Base-by-base conservation (phyloP, 2,329 filamentous ascomycete species). In the Exophiala spinifera region DNA sequence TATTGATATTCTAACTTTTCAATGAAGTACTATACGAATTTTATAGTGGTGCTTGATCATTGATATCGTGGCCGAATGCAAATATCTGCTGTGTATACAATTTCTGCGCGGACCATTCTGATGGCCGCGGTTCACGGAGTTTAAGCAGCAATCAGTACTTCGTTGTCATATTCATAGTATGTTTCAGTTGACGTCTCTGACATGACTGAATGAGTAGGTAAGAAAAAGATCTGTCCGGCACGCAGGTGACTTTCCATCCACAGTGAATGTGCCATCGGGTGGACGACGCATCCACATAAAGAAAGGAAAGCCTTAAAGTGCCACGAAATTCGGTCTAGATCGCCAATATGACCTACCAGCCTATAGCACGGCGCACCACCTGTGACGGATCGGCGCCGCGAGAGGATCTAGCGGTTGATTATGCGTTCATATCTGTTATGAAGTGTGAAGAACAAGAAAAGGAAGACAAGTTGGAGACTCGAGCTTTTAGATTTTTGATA, bases 291-390 rank as follows among this genome's bases (percentile, higher is more conserved):
- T 45, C 20, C 45, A 44, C 45, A 33, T 46, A 31, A 33, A 51
- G 58, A 61, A 54, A 55, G 36, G 55, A 57, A 60, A 51, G 53
- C 55, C 60, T 60, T 55, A 56, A 55, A 31, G 61, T 57, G 59
- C 61, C 59, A 56, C 49, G 14, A 51, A n/a, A 39, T 23, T 61
- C 54, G 50, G 46, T 63, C 59, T 63, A 56, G 61, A 59, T 56
- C 59, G 59, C 61, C 61, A 63, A 61, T 63, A 63, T 63, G 61
- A 63, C 61, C 61, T 56, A 61, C 61, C 59, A 63, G 48, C 53
- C 61, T 58, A 61, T 55, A 21, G 48, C 46, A 55, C 53, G 44
- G 28, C 47, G 47, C 20, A 15, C 42, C 11, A 23, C 11, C 33
- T 15, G 33, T 36, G 33, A 36, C 13, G 33, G 20, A 21, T 31